Base-by-base conservation (phyloP, 108 stramenopile species). In the Pseudonitzschia delicatissima region DNA sequence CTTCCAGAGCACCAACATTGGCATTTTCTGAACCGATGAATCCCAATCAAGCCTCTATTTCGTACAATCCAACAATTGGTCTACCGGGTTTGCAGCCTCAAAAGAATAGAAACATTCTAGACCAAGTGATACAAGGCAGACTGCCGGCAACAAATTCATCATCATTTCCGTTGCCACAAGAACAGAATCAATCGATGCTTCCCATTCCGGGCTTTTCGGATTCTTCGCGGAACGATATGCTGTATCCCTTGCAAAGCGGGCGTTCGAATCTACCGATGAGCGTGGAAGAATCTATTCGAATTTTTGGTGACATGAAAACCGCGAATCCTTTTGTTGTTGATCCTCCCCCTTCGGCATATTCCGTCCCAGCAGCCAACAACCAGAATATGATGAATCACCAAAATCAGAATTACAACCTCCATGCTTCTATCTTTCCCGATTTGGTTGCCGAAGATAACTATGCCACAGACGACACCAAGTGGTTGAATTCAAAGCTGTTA, bases 291-390 rank as follows among this genome's bases (percentile, higher is more conserved):
- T 32, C 69, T 27, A 25, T 15, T 40, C 36, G 17, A 1, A 33
- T 63, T 13, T 57, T 45, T 57, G 57, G 36, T 25, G 62, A 42
- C 11, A 28, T 61, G 35, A 45, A 52, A 44, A 67, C 73, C 29
- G 40, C 58, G 6, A 73, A 73, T 73, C 73, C 73, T 28, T 73
- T 73, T 51, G 73, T 57, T 39, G 58, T 33, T 29, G 13, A 26
- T 25, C 45, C 31, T 5, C 25, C 35, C n/a, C 40, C 48, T 18
- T 51, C 29, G 33, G 2, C 25, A 1, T 55, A 31, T 33, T 28
- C 31, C 4, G n/a, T 55, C 0, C 32, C 49, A 28, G 35, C 18
- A 32, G 13, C 45, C 27, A 18, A 50, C 29, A 33, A 31, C 47
- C 1, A 32, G 3, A 37, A 28, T 25, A 13, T 32, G 20, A 33